A percentile compares a stretch with the other conserved stretches of the same genome.
Conservation (phyloP, 345 rosid species). For the Brassica carinata region DNA sequence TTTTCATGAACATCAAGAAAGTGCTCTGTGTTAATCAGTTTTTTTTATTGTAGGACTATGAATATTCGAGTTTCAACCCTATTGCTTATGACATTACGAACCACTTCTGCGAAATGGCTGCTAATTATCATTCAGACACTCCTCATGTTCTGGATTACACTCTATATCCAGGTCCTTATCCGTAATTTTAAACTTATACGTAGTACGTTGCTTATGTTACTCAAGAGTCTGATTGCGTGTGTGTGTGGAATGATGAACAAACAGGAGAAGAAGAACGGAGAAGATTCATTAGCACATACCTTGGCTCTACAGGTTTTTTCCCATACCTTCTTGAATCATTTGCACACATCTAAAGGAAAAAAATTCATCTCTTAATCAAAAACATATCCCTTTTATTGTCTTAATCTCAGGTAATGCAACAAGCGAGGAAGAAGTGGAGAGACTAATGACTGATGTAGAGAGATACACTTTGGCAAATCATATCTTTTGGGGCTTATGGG, state of each 20-base stretch:
- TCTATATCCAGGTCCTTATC: constrained; percentile 67
- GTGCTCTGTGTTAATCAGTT: constrained; percentile 6
- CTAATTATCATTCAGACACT: constrained; percentile 83
- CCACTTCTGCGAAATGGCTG: constrained; percentile 96
- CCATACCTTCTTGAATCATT: background rate
- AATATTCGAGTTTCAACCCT: constrained; percentile 88
- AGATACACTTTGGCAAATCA: constrained; percentile 74
- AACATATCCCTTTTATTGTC: background rate
- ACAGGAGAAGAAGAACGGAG: constrained; percentile 70
- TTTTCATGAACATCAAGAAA: constrained; percentile 14
- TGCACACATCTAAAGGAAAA: background rate
- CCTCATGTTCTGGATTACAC: constrained; percentile 81
- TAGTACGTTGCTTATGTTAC: background rate
- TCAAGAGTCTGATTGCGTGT: constrained; percentile 25
- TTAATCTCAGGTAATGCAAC: constrained; percentile 47
- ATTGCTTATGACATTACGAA: constrained; percentile 90
- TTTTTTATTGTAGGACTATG: constrained; percentile 65
- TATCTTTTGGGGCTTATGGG: constrained; percentile 85
- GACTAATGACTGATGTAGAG: constrained; percentile 51
- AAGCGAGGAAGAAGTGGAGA: constrained; percentile 51
- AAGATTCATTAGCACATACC: constrained; percentile 62
- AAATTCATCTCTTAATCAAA: background rate
- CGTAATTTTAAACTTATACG: background rate
- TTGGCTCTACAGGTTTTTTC: constrained; percentile 62
- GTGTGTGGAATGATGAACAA: constrained; percentile 14